Percentiles rank a stretch among this genome's conserved stretches.
phyloP scores from a whole-genome alignment of 1,139 yeast genomes.

The Candida sojae region DNA sequence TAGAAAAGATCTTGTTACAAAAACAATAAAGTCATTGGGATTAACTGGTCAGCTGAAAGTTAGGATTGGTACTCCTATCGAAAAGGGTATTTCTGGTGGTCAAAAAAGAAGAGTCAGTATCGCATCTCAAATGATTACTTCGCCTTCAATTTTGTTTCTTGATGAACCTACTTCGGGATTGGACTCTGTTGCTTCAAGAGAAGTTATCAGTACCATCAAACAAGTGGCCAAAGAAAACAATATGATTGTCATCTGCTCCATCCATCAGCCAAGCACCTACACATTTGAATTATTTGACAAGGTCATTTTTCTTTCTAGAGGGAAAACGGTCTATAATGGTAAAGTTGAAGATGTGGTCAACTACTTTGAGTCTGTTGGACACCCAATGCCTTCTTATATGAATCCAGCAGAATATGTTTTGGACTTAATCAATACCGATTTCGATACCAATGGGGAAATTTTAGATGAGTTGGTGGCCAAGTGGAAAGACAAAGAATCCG shows the following conservation, averaged over 20 bases:
- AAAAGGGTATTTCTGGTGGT: slow-evolving; percentile 25
- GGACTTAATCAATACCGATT: slow-evolving; percentile 36
- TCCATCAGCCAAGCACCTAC: slow-evolving; percentile 39
- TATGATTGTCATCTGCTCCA: slow-evolving; percentile 34
- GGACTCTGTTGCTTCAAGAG: slow-evolving; percentile 32
- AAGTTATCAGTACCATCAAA: slow-evolving; percentile 25
- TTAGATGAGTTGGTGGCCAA: slow-evolving; percentile 9
- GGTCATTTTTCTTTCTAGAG: slow-evolving; percentile 28
- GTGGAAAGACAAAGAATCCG: slow-evolving; percentile 5
- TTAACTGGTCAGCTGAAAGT: slow-evolving; percentile 19
- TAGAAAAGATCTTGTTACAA: slow-evolving; percentile 19
- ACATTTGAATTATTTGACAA: slow-evolving; percentile 32
- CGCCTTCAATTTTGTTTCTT: slow-evolving; percentile 29
- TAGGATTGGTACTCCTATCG: slow-evolving; percentile 23
- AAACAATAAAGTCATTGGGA: slow-evolving; percentile 21
- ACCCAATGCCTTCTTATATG: slow-evolving; percentile 19
- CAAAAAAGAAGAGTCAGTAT: slow-evolving; percentile 28
- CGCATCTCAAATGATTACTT: slow-evolving; percentile 26
- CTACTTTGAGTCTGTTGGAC: slow-evolving; percentile 20
- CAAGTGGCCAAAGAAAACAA: slow-evolving; percentile 24
- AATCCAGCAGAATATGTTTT: slow-evolving; percentile 35
- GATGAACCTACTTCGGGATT: slow-evolving; percentile 44
- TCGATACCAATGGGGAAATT: slow-evolving; percentile 10
- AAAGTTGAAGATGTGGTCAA: slow-evolving; percentile 12
- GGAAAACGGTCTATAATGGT: slow-evolving; percentile 22